Evolutionary conservation across 257 asterid genomes (phyloP), one percentile per base, ranked within the genome.

Genomic region (Capsicum chinense): DNA sequence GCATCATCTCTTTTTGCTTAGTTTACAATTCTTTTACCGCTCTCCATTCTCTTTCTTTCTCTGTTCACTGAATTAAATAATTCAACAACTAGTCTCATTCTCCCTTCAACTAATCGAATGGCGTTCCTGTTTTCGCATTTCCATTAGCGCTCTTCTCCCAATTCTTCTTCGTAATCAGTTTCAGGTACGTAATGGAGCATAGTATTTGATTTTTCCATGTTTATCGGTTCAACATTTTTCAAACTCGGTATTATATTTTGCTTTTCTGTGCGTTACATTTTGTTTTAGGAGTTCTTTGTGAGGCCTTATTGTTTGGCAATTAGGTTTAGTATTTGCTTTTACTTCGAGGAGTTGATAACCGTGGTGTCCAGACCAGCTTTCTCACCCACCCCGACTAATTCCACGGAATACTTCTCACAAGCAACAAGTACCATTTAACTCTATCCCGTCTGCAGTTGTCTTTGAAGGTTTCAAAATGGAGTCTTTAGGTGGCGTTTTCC

Each of bases 21-120:
- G 81, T 76, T 76, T 76, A 52, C 63, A 76, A 76, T 76, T 76
- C 81, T 52, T 52, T 76, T 76, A 76, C 63, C 81, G 81, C 80
- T 76, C 80, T 73, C n/a, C 59, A 42, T 42, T 10, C 7, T 16
- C 16, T 39, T 64, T 16, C 70, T n/a, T 59, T 64, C 71, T 33
- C 80, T 74, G n/a, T 47, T 73, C 80, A 74, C 80, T 50, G 3
- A 56, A 21, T 74, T 19, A 74, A 74, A 12, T 52, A 12, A 21
- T 52, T 50, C 63, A 39, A 16, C 81, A 19, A 76, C 63, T 64
- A 9, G n/a, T 64, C 71, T 26, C 71, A 33, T 33, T 4, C 15
- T 56, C 56, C 35, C 56, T 39, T 39, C 44, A 39, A 39, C 44
- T 39, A 39, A 39, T 39, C 44, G 44, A 39, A 39, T 39, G 44